Evolutionary conservation across 1,284 basidiomycete genomes (phyloP).

Genomic region (Ceratobasidium sp.): DNA sequence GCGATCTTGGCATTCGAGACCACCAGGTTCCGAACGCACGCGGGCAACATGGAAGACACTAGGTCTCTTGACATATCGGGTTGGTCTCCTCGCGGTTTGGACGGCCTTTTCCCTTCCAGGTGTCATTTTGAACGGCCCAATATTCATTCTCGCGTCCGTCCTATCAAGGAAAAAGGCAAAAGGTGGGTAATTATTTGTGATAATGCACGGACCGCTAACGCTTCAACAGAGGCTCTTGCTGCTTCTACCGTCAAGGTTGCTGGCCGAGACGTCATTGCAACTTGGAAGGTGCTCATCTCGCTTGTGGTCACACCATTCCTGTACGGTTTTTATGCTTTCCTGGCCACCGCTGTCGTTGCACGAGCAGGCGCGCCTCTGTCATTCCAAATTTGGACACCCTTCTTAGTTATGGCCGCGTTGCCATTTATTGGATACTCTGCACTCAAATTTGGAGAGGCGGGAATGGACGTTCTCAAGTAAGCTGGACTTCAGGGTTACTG

Average conservation of each 20-base stretch:
- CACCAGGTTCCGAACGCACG: slow-evolving; percentile 91
- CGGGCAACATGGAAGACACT: slow-evolving; percentile 86
- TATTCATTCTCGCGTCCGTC: slow-evolving; percentile 91
- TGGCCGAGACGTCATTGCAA: slow-evolving; percentile 93
- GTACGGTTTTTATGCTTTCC: slow-evolving; percentile 82
- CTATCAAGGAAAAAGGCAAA: slow-evolving; percentile 91
- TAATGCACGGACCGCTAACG: slow-evolving; percentile 22
- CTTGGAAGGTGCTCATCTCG: slow-evolving; percentile 98
- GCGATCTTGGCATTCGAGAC: slow-evolving; percentile 95
- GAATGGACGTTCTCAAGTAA: slow-evolving; percentile 97
- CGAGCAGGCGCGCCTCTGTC: slow-evolving; percentile 67
- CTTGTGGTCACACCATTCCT: slow-evolving; percentile 88
- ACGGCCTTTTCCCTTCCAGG: slow-evolving; percentile 89
- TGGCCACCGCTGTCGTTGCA: slow-evolving; percentile 80
- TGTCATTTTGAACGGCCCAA: slow-evolving; percentile 92
- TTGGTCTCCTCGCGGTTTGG: slow-evolving; percentile 85
- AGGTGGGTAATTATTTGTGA: slow-evolving; percentile 57
- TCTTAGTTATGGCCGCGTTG: slow-evolving; percentile 76
- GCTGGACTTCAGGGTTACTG: slow-evolving; percentile 51
- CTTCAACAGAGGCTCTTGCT: slow-evolving; percentile 86
- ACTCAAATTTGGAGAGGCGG: slow-evolving; percentile 98
- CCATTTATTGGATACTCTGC: slow-evolving; percentile 94
- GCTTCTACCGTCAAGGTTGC: slow-evolving; percentile 96
- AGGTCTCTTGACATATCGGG: slow-evolving; percentile 84
- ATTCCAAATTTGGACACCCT: slow-evolving; percentile 80